These are phyloP conservation scores for Davidsoniella eucalypti DNA, from an alignment of 2,329 filamentous ascomycete species.

Conservation along the genomic window DNA sequence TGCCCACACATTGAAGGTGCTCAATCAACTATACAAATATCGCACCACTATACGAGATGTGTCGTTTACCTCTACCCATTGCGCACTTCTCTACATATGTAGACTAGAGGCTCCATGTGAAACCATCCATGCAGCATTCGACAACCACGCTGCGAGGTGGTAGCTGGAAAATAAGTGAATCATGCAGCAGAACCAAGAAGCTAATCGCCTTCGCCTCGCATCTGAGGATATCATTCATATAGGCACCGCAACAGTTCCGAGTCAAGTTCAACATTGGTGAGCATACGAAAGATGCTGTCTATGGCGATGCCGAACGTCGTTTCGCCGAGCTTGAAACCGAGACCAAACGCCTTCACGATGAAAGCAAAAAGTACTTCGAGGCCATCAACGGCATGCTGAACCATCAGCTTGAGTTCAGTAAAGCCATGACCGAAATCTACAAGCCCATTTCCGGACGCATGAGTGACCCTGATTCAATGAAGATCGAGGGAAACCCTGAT, in stretches of 20 bases:
- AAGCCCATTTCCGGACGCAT: conserved; percentile 92
- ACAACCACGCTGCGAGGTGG: too few relatives aligned
- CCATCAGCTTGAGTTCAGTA: conserved; percentile 96
- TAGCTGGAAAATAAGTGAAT: too few relatives aligned
- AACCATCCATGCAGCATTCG: too few relatives aligned
- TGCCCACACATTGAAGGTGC: background rate
- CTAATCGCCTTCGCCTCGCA: background rate
- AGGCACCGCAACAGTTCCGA: conserved; percentile 85
- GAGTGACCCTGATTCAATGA: conserved; percentile 75
- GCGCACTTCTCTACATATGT: too few relatives aligned
- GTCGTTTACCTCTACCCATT: too few relatives aligned
- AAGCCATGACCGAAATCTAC: conserved; percentile 92
- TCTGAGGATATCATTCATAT: background rate
- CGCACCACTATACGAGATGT: too few relatives aligned
- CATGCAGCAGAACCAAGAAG: background rate
- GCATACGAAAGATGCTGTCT: conserved; percentile 85
- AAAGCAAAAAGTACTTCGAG: conserved; percentile 93
- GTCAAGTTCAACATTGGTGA: conserved; percentile 90
- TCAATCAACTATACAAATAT: too few relatives aligned
- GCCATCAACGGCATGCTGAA: conserved; percentile 96
- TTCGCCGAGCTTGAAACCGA: conserved; percentile 90
- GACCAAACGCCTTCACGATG: conserved; percentile 92
- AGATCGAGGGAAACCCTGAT: conserved; percentile 73
- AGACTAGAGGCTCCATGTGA: too few relatives aligned
- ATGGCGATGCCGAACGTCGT: conserved; percentile 82